These are phyloP conservation scores for Alternaria tenuissima DNA, from an alignment of 2,329 filamentous ascomycete species.

Conservation along the genomic window DNA sequence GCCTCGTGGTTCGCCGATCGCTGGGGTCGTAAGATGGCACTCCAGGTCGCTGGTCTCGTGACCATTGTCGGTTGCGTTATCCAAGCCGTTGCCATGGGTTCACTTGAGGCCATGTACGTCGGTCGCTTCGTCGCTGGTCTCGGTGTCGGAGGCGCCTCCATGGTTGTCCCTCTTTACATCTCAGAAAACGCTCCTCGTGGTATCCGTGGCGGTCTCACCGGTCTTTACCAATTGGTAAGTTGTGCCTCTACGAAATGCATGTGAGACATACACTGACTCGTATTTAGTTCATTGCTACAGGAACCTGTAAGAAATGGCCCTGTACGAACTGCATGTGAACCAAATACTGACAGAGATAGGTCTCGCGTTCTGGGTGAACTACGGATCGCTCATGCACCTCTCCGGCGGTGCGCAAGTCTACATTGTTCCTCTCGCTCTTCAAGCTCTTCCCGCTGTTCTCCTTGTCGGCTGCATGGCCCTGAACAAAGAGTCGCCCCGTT, in stretches of 20 bases:
- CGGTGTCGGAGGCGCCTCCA: constrained; percentile 61
- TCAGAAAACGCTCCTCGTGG: constrained; percentile 67
- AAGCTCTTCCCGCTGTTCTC: constrained; percentile 69
- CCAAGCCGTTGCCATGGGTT: constrained; percentile 69
- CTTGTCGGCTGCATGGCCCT: constrained; percentile 68
- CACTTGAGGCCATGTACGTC: constrained; percentile 70
- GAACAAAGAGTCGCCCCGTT: constrained; percentile 72
- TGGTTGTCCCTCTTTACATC: constrained; percentile 68
- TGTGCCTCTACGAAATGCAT: too few species aligned
- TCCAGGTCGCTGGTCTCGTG: constrained; percentile 66
- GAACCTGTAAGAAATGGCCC: neutral
- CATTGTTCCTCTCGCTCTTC: constrained; percentile 70
- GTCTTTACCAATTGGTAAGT: constrained; percentile 53
- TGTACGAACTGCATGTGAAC: neutral
- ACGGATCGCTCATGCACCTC: constrained; percentile 59
- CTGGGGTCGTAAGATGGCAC: constrained; percentile 63
- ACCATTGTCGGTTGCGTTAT: constrained; percentile 70
- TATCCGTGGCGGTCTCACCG: constrained; percentile 67
- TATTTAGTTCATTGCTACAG: neutral
- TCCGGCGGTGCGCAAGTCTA: constrained; percentile 61
- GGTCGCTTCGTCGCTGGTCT: constrained; percentile 68
- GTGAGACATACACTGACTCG: too few species aligned
- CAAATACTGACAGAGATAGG: constrained; percentile 45
- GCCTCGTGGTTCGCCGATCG: constrained; percentile 63
- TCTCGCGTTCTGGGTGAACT: constrained; percentile 65